Evolutionary conservation across 257 asterid genomes (phyloP).

Genomic region (Solanum boliviense): DNA sequence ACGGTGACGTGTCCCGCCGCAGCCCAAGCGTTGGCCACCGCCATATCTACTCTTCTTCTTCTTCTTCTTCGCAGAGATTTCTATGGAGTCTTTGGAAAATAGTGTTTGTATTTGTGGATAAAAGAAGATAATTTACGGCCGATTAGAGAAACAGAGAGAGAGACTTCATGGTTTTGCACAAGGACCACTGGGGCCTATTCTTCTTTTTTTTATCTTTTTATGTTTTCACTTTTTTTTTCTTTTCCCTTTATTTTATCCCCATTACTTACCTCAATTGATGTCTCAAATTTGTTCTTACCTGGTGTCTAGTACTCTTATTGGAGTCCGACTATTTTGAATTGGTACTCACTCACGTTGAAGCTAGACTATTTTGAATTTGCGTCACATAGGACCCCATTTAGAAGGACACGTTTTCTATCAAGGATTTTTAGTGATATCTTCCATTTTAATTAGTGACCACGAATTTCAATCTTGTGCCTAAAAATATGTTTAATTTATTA

Average conservation of each 20-base stretch:
- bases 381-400: background rate
- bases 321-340: background rate
- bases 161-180: background rate
- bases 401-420: too few species aligned
- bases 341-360: fast-evolving
- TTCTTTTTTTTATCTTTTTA: background rate
- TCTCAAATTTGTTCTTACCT: too few species aligned
- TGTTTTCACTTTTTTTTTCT: background rate
- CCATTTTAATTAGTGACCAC: background rate
- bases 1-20: slow-evolving; percentile 43
- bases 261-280: background rate
- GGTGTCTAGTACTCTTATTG: too few species aligned
- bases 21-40: slow-evolving; percentile 71
- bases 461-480: too few species aligned
- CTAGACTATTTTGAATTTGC: too few species aligned
- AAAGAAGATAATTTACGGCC: background rate
- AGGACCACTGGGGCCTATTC: background rate
- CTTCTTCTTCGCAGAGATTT: background rate
- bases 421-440: background rate
- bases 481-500: too few species aligned
- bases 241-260: background rate
- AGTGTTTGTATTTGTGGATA: background rate
- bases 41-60: slow-evolving; percentile 26
- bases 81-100: background rate
- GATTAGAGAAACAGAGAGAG: background rate